Evolutionary conservation across 2,329 filamentous ascomycete species (phyloP).

Genomic region (Coniosporium tulheliwenetii): DNA sequence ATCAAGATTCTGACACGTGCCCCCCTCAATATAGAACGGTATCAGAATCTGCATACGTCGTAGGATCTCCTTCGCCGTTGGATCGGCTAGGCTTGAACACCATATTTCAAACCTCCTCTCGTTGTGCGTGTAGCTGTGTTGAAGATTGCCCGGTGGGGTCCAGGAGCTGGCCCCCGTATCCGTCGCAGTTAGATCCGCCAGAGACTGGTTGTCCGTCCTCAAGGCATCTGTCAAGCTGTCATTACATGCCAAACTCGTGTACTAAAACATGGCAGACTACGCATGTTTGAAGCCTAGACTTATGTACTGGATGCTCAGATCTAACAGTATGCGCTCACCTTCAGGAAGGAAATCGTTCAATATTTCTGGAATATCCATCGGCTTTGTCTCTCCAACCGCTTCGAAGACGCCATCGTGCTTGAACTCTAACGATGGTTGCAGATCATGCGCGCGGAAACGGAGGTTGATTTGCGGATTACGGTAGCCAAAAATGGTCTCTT

Average conservation of each 20-base stretch:
- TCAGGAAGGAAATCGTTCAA: slow-evolving; percentile 53
- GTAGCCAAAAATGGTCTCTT: slow-evolving; percentile 84
- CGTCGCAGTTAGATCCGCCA: slow-evolving; percentile 15
- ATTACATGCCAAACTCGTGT: neutral
- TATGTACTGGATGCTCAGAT: neutral
- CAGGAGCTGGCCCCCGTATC: slow-evolving; percentile 24
- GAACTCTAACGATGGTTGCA: slow-evolving; percentile 61
- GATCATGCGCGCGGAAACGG: slow-evolving; percentile 53
- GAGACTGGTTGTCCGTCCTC: neutral
- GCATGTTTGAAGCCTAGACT: too few species aligned
- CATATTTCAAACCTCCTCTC: slow-evolving; percentile 68
- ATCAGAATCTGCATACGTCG: slow-evolving; percentile 71
- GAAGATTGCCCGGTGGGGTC: slow-evolving; percentile 60
- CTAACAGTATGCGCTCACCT: slow-evolving; percentile 27
- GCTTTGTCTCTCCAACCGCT: slow-evolving; percentile 48
- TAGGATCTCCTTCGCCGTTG: slow-evolving; percentile 53
- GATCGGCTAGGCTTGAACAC: slow-evolving; percentile 59
- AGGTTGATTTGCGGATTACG: slow-evolving; percentile 63
- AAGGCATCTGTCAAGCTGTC: slow-evolving; percentile 1
- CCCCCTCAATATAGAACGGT: slow-evolving; percentile 83
- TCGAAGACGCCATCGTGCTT: slow-evolving; percentile 58
- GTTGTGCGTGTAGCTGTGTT: slow-evolving; percentile 45
- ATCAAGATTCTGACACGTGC: slow-evolving; percentile 58
- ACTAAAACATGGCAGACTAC: too few species aligned
- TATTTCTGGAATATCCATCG: slow-evolving; percentile 51